Evolutionary conservation across 768 basidiomycete genomes (phyloP).

Genomic region (Baorangia bicolor): DNA sequence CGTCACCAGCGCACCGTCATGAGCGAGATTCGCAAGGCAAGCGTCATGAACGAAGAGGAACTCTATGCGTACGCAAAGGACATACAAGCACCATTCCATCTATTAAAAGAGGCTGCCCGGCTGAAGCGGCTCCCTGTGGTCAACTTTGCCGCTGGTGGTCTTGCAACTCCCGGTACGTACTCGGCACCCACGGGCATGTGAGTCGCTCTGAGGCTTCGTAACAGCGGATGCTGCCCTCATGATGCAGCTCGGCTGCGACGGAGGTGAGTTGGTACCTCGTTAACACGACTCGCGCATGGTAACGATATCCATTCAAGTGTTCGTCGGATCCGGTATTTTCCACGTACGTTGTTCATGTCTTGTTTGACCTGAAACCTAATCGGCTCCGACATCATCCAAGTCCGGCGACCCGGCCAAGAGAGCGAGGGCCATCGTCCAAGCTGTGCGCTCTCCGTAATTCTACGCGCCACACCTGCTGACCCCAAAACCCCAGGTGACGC

Average conservation of each 20-base stretch:
- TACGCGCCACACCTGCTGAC: conserved; percentile 2
- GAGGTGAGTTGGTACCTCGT: conserved; percentile 55
- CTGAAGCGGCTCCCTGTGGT: conserved; percentile 93
- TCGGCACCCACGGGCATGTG: background rate
- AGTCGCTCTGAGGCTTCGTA: background rate
- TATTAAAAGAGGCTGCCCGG: conserved; percentile 94
- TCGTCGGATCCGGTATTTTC: conserved; percentile 98
- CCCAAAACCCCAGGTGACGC: conserved; percentile 62
- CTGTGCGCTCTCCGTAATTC: conserved; percentile 48
- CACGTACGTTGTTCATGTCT: conserved; percentile 52
- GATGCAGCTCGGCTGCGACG: conserved; percentile 98
- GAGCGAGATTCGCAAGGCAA: conserved; percentile 80
- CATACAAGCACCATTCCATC: conserved; percentile 89
- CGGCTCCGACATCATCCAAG: conserved; percentile 38
- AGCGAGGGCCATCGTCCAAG: conserved; percentile 94
- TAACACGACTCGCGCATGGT: background rate
- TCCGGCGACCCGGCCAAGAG: conserved; percentile 93
- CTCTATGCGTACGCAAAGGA: conserved; percentile 92
- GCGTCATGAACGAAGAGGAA: conserved; percentile 92
- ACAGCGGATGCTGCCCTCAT: conserved; percentile 93
- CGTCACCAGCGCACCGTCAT: conserved; percentile 85
- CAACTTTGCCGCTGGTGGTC: conserved; percentile 94
- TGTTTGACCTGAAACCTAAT: background rate
- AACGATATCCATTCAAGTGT: conserved; percentile 53
- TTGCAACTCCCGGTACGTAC: conserved; percentile 80